Conservation (phyloP, 2,329 filamentous ascomycete species). For the Claviceps sp. region DNA sequence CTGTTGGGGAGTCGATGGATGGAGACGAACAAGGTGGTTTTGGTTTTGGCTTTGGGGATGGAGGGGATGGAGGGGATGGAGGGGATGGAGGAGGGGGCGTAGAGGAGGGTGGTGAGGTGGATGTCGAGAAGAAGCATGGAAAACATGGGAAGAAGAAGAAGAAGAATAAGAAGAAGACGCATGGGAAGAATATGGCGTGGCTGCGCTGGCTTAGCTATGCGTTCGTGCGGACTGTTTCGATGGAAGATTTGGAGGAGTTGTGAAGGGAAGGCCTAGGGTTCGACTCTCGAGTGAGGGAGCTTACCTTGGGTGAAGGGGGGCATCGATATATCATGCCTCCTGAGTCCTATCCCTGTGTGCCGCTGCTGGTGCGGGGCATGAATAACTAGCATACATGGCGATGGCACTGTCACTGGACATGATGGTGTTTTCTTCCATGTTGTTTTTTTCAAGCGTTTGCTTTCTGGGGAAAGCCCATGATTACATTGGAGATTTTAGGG, state of each 20-base stretch:
- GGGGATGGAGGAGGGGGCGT: constrained; percentile 7
- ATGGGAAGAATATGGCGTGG: constrained; percentile 56
- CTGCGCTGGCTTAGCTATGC: constrained; percentile 63
- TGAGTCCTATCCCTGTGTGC: too few species aligned
- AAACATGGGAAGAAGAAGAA: constrained; percentile 18
- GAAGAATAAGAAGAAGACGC: constrained; percentile 37
- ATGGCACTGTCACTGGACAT: too few species aligned
- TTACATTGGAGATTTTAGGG: too few species aligned
- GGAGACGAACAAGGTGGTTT: constrained; percentile 15
- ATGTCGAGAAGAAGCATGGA: constrained; percentile 30
- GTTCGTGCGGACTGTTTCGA: constrained; percentile 60
- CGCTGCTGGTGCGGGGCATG: too few species aligned
- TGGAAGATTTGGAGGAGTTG: constrained; percentile 47
- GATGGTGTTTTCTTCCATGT: too few species aligned
- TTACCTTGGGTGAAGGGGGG: too few species aligned
- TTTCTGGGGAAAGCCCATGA: too few species aligned
- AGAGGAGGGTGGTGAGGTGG: constrained; percentile 8
- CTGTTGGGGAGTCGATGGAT: constrained; percentile 8
- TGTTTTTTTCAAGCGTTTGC: too few species aligned
- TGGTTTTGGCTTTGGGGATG: constrained; percentile 7
- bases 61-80: constrained; percentile 8
- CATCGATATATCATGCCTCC: too few species aligned
- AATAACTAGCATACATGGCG: too few species aligned
- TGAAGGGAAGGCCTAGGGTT: constrained; percentile 5
- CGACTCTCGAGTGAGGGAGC: too few species aligned